Base-by-base conservation (phyloP, 106 monocot species). In the Apostasia ramifera region DNA sequence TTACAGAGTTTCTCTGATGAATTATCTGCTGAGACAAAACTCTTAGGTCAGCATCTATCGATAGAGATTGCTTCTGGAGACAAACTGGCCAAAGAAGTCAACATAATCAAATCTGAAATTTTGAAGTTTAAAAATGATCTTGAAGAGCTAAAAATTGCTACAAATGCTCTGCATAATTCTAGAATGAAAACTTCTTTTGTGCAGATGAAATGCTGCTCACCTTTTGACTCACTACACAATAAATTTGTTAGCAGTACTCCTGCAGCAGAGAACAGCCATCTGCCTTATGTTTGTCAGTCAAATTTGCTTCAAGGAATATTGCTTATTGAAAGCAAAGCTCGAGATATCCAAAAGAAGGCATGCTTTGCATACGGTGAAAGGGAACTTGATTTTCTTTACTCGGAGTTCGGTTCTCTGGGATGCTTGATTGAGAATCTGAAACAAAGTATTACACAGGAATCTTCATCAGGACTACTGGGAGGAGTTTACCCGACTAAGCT, bases 31-130 rank as follows among this genome's bases (percentile, higher is more conserved):
- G 92, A 93, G 73, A 98, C 87, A 51, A 79, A 87, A 63, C 78
- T 49, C 44, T 64, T 93, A 42, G 72, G 79, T n/a, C 55, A 85
- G 69, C 82, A 93, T 63, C 81, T 90, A 65, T 59, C 55, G 57
- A 38, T 72, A 40, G 97, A 98, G 70, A 78, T 93, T 59, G 70
- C 81, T 70, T 90, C 81, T 52, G 83, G 88, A 59, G 81, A 90
- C 78, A 75, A 77, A 45, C 79, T 93, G 12, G 58, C 61, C 40
- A 73, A 65, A 78, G 98, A 93, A 80, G 76, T 93, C 26, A 80
- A 79, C 57, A 55, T 77, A 47, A 58, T 99, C 61, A 99, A 88
- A 76, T 84, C 82, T 6, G 93, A 99, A 73, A 90, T 84, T 62
- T 81, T 63, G 55, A 90, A 77, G 57, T 61, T 99, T 13, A 88